phyloP scores from a whole-genome alignment of 106 monocot species.

The Posidonia australis region DNA sequence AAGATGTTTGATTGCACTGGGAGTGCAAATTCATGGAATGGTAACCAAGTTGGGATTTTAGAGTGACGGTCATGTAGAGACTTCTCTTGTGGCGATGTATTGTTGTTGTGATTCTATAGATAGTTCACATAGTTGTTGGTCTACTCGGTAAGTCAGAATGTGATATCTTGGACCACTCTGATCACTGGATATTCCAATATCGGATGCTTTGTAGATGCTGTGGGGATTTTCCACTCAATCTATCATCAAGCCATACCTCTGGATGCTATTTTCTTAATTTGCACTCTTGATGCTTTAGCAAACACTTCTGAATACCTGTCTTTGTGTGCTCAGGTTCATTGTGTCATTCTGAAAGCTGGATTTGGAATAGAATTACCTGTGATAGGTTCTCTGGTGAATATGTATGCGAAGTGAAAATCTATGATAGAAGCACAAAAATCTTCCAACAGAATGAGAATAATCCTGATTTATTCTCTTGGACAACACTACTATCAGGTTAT shows the following conservation, averaged over 20 bases:
- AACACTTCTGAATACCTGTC: not conserved
- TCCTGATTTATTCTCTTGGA: constrained; percentile 9
- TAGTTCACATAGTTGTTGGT: constrained; percentile 2
- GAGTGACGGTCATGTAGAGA: constrained; percentile 19
- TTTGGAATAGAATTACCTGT: not conserved
- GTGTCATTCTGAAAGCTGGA: constrained; percentile 9
- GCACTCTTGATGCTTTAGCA: constrained; percentile 8
- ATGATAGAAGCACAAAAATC: constrained; percentile 15
- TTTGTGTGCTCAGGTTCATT: constrained; percentile 14
- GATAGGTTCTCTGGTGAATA: constrained; percentile 17
- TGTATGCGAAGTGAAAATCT: constrained; percentile 22
- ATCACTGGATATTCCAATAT: constrained; percentile 8
- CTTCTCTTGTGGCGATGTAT: constrained; percentile 19
- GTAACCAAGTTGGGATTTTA: constrained; percentile 20
- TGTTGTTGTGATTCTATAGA: constrained; percentile 2
- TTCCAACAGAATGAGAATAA: constrained; percentile 7
- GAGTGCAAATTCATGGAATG: constrained; percentile 20
- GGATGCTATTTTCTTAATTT: constrained; percentile 9
- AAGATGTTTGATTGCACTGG: constrained; percentile 9
- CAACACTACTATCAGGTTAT: constrained; percentile 14
- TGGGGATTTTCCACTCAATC: constrained; percentile 4
- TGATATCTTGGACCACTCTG: constrained; percentile 24
- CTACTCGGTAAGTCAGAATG: constrained; percentile 8
- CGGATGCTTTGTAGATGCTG: constrained; percentile 6
- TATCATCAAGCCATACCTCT: not conserved